Evolutionary conservation across 495 filamentous ascomycete genomes (phyloP).

Genomic region (Podospora anserina): DNA sequence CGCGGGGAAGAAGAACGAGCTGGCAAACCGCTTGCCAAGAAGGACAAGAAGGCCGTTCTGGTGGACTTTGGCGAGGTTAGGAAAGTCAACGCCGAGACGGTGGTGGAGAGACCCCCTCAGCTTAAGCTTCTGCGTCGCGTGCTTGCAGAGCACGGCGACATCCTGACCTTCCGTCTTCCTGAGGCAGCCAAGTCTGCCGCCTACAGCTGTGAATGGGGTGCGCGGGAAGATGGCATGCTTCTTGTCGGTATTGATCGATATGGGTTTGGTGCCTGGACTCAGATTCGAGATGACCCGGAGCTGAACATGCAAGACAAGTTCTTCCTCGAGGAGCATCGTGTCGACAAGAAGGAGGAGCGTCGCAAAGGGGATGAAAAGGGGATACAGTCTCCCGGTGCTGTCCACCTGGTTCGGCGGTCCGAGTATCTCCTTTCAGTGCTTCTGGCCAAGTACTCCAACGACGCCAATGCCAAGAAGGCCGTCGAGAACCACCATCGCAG

Average conservation of each 20-base stretch:
- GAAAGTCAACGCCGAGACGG: constrained; percentile 90
- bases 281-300: constrained; percentile 88
- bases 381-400: constrained; percentile 89
- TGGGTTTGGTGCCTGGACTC: constrained; percentile 89
- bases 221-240: constrained; percentile 94
- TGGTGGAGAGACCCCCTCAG: constrained; percentile 82
- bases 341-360: constrained; percentile 92
- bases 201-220: constrained; percentile 86
- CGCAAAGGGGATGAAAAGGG: constrained; percentile 69
- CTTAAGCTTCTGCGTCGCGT: constrained; percentile 78
- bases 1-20: constrained; percentile 69
- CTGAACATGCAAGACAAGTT: constrained; percentile 87
- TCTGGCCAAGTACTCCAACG: constrained; percentile 68
- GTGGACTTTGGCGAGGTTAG: constrained; percentile 91
- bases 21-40: constrained; percentile 79
- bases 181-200: constrained; percentile 84
- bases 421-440: constrained; percentile 92
- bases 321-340: constrained; percentile 96
- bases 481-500: constrained; percentile 90
- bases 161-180: constrained; percentile 75
- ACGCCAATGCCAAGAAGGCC: constrained; percentile 69
- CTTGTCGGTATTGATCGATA: constrained; percentile 88
- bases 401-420: constrained; percentile 90
- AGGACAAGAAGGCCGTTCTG: constrained; percentile 92
- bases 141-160: constrained; percentile 59